Evolutionary conservation across 257 asterid species (phyloP).

Genomic region (Przewalskia tangutica): DNA sequence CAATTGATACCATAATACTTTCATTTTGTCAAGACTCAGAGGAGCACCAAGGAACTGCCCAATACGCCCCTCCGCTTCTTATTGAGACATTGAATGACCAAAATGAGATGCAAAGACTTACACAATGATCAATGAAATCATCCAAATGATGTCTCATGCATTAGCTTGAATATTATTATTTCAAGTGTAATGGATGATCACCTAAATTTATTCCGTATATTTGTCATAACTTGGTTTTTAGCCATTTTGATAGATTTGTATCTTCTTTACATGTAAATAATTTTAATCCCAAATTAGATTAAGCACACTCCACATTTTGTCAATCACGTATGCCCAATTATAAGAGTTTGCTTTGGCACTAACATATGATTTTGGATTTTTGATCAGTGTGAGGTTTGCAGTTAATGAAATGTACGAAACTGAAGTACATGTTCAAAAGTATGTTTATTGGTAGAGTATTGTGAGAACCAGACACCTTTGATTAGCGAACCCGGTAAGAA

Average conservation of each 20-base stretch:
- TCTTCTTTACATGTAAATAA: neutral
- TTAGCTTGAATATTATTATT: constrained; percentile 1
- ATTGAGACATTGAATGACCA: constrained; percentile 68
- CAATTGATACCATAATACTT: constrained; percentile 86
- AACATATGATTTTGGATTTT: neutral
- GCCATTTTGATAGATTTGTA: neutral
- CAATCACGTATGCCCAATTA: neutral
- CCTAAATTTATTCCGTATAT: neutral
- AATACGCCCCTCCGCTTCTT: constrained; percentile 86
- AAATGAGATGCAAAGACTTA: constrained; percentile 83
- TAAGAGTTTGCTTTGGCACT: neutral
- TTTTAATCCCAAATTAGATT: neutral
- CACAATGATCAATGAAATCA: constrained; percentile 40
- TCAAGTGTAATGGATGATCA: neutral
- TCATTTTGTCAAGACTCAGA: constrained; percentile 96
- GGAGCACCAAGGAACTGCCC: constrained; percentile 97
- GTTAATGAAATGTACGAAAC: neutral
- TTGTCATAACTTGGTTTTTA: neutral
- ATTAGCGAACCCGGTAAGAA: no score
- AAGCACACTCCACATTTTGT: neutral
- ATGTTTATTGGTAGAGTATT: no score
- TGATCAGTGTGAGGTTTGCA: neutral
- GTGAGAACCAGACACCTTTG: no score
- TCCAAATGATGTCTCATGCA: neutral
- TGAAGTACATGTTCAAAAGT: neutral